Conservation (phyloP, 352 stramenopile species). For the Globisporangium acanthophoron region DNA sequence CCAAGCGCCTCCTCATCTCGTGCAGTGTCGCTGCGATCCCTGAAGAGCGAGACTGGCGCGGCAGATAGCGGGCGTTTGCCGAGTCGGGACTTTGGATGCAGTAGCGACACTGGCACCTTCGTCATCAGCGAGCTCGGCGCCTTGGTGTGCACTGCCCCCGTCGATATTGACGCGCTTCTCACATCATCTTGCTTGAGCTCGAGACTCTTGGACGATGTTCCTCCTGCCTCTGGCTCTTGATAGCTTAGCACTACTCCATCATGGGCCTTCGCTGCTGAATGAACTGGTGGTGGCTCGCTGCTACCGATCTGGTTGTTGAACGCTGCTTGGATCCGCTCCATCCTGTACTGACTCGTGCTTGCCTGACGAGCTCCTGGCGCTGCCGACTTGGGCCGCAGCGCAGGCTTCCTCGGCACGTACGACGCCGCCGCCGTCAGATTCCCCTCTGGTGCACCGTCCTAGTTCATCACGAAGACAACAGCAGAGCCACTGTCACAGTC, state of each 20-base stretch:
- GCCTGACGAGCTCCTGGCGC: constrained; percentile 7
- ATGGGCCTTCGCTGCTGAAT: background rate
- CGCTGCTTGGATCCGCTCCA: constrained; percentile 25
- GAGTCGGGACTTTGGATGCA: constrained; percentile 5
- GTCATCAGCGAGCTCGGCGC: background rate
- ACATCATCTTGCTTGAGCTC: constrained; percentile 12
- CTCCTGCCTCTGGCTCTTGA: background rate
- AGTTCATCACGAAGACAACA: background rate
- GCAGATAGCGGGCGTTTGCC: constrained; percentile 9
- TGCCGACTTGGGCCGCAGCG: constrained; percentile 36
- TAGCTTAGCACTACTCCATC: background rate
- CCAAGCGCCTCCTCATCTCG: background rate
- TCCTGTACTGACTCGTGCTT: constrained; percentile 29
- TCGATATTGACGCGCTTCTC: background rate
- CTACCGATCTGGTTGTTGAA: constrained; percentile 11
- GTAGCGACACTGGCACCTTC: constrained; percentile 6
- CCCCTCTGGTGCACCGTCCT: background rate
- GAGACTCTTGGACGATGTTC: background rate
- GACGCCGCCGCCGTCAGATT: background rate
- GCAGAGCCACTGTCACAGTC: background rate
- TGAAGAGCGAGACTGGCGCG: constrained; percentile 10
- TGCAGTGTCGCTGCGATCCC: background rate
- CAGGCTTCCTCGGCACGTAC: constrained; percentile 17
- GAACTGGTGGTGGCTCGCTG: background rate
- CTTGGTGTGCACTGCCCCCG: background rate